Percentiles rank a stretch among this genome's conserved stretches.
phyloP scores from a whole-genome alignment of 495 filamentous ascomycete species.

The Neurospora sublineolata region DNA sequence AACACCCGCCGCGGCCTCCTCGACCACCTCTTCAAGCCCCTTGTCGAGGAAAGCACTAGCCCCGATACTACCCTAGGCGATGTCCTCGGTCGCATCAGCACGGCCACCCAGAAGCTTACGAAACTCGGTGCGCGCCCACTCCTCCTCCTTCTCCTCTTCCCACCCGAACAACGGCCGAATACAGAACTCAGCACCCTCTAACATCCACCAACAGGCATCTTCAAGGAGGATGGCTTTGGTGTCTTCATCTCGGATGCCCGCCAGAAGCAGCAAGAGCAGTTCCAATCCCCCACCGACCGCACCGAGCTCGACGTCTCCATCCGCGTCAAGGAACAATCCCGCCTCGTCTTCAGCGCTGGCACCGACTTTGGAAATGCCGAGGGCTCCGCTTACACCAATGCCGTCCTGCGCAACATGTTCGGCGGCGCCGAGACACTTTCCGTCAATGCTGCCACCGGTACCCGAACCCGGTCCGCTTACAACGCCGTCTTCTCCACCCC shows the following conservation, averaged over 20 bases:
- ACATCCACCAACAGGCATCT: constrained; percentile 53
- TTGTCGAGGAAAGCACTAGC: constrained; percentile 57
- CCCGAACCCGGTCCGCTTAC: constrained; percentile 80
- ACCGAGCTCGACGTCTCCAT: constrained; percentile 73
- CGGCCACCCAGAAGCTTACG: constrained; percentile 59
- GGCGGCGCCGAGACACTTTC: constrained; percentile 83
- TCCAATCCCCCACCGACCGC: constrained; percentile 45
- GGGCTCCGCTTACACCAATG: constrained; percentile 78
- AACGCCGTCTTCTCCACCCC: constrained; percentile 73
- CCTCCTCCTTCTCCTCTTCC: background rate
- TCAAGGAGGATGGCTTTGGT: constrained; percentile 69
- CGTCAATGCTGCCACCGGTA: constrained; percentile 74
- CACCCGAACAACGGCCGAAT: background rate
- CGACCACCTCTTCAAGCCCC: constrained; percentile 61
- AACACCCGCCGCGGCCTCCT: constrained; percentile 74
- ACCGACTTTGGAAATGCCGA: constrained; percentile 87
- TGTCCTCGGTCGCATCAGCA: constrained; percentile 57
- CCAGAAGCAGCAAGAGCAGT: constrained; percentile 14
- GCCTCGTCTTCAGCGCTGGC: constrained; percentile 75
- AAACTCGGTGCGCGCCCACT: constrained; percentile 45
- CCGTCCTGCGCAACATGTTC: constrained; percentile 80
- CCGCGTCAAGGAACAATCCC: constrained; percentile 62
- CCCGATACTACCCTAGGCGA: constrained; percentile 64
- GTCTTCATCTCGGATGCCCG: constrained; percentile 65
- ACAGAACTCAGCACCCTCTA: background rate